Percentiles rank a stretch among this genome's conserved stretches.
Conservation (phyloP, 257 asterid species). For the Nyctanthes arbortristis region DNA sequence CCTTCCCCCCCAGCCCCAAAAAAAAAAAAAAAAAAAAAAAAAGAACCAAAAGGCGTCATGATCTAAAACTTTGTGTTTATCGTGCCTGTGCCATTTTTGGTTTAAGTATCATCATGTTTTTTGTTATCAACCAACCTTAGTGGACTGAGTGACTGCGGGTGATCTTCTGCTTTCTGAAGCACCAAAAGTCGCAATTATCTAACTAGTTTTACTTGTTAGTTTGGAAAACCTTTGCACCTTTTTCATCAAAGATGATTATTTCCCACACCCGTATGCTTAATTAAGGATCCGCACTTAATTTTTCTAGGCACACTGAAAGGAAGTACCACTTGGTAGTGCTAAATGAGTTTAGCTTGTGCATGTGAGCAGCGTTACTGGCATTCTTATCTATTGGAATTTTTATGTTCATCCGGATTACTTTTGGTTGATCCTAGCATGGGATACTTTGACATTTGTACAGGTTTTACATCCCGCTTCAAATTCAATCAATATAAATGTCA, state of each 20-base stretch:
- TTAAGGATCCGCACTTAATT: not conserved
- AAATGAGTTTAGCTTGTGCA: not conserved
- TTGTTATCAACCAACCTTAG: not conserved
- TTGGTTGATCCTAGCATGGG: not conserved
- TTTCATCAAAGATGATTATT: not conserved
- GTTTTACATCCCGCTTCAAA: slow-evolving; percentile 78
- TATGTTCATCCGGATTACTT: not conserved
- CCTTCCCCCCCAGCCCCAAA: too few species aligned
- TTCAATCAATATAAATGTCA: slow-evolving; percentile 69
- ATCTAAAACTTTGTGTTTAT: not conserved
- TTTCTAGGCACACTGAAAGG: not conserved
- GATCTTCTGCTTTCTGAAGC: not conserved
- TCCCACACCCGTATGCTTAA: not conserved
- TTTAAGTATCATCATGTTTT: not conserved
- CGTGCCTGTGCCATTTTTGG: not conserved
- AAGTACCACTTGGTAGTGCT: not conserved
- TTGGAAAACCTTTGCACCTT: not conserved
- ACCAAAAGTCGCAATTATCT: not conserved
- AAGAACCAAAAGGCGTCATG: too few species aligned
- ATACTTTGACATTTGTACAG: slow-evolving; percentile 33
- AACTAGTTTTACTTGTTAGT: not conserved
- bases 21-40: too few species aligned
- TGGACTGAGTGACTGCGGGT: not conserved
- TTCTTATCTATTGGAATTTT: not conserved
- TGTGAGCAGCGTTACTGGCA: not conserved